Conservation (phyloP, 495 filamentous ascomycete species). For the Tetracladium setigerum region DNA sequence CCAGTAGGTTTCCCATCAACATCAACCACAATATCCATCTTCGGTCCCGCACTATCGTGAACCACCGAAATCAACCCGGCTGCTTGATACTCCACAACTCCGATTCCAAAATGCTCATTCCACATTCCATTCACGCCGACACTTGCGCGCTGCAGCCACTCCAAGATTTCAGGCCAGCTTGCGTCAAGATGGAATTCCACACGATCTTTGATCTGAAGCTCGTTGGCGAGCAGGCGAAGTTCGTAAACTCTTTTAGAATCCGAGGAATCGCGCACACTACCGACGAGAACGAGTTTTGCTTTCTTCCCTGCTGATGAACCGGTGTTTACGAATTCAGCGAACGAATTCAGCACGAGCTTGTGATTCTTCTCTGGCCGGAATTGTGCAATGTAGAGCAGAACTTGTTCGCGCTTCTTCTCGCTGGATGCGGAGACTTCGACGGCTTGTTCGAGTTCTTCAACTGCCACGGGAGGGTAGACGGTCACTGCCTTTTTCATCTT, state of each 20-base stretch:
- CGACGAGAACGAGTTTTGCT: slow-evolving; percentile 72
- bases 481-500: slow-evolving; percentile 39
- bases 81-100: slow-evolving; percentile 96
- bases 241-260: slow-evolving; percentile 89
- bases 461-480: slow-evolving; percentile 88
- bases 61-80: slow-evolving; percentile 88
- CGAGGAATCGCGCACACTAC: slow-evolving; percentile 73
- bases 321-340: slow-evolving; percentile 56
- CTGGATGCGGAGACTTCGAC: slow-evolving; percentile 60
- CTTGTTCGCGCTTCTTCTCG: slow-evolving; percentile 57
- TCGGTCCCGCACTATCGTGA: slow-evolving; percentile 85
- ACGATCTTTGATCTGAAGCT: slow-evolving; percentile 72
- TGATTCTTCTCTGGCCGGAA: slow-evolving; percentile 98
- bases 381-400: slow-evolving; percentile 88
- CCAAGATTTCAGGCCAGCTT: slow-evolving; percentile 74
- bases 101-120: slow-evolving; percentile 99
- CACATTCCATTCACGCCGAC: slow-evolving; percentile 97
- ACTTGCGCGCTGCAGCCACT: slow-evolving; percentile 63
- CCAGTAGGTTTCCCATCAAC: slow-evolving; percentile 69
- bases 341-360: slow-evolving; percentile 71
- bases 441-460: slow-evolving; percentile 65
- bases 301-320: slow-evolving; percentile 34
- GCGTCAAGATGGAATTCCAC: slow-evolving; percentile 87
- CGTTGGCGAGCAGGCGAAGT: slow-evolving; percentile 79
- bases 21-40: slow-evolving; percentile 81